Percentiles rank a stretch among this genome's conserved stretches.
These are phyloP conservation scores for Liquidambar formosana DNA, from an alignment of 164 flowering plant genomes.

Conservation along the genomic window DNA sequence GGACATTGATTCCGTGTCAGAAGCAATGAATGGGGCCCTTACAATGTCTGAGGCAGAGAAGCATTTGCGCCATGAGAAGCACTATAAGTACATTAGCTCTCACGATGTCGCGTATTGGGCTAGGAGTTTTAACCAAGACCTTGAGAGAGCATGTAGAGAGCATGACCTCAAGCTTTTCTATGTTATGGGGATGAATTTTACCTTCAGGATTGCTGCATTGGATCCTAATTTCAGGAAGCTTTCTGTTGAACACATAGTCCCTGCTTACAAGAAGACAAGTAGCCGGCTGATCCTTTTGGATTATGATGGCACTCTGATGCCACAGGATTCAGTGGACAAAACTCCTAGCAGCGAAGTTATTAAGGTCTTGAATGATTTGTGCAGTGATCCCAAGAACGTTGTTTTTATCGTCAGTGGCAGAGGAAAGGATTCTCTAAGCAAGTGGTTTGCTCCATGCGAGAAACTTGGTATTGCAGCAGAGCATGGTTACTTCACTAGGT, in stretches of 20 bases:
- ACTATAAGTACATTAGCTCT: constrained; percentile 45
- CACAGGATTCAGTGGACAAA: constrained; percentile 29
- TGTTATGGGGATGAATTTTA: constrained; percentile 43
- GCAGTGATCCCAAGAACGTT: constrained; percentile 36
- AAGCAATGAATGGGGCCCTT: constrained; percentile 35
- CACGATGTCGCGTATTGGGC: constrained; percentile 57
- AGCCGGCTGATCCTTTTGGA: constrained; percentile 43
- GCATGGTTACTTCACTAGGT: constrained; percentile 48
- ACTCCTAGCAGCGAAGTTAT: constrained; percentile 33
- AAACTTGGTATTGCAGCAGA: constrained; percentile 47
- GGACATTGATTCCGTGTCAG: constrained; percentile 31
- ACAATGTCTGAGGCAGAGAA: constrained; percentile 37
- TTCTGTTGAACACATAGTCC: constrained; percentile 25
- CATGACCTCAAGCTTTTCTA: constrained; percentile 30
- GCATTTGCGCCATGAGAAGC: constrained; percentile 46
- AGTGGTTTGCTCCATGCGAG: constrained; percentile 41
- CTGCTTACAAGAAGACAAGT: constrained; percentile 28
- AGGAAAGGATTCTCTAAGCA: constrained; percentile 31
- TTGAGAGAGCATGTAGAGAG: constrained; percentile 41
- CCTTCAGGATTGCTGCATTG: constrained; percentile 39
- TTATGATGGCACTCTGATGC: constrained; percentile 53
- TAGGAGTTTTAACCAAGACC: constrained; percentile 41
- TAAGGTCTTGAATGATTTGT: constrained; percentile 31
- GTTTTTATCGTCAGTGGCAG: constrained; percentile 54
- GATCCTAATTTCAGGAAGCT: constrained; percentile 39